A percentile compares a stretch with the other conserved stretches of the same genome.
Evolutionary conservation across 2,329 filamentous ascomycete genomes (phyloP).

Genomic region (Alternaria atra): DNA sequence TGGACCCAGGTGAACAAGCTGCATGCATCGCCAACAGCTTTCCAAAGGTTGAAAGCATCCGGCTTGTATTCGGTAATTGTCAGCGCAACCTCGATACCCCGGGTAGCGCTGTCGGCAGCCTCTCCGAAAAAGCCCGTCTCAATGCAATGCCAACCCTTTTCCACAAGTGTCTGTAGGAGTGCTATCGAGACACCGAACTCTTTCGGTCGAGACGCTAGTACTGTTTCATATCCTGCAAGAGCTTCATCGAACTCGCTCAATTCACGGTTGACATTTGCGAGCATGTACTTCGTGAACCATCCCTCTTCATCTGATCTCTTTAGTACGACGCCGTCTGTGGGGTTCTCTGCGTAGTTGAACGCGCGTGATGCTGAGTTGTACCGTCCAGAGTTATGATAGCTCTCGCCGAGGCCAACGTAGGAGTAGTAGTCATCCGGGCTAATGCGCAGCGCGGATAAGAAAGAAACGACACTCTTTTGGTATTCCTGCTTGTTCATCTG

Average conservation of each 20-base stretch:
- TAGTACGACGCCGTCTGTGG: conserved; percentile 69
- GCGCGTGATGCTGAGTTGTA: conserved; percentile 95
- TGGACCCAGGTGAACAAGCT: conserved; percentile 84
- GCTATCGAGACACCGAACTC: conserved; percentile 91
- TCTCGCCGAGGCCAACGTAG: conserved; percentile 96
- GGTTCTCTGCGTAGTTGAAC: conserved; percentile 81
- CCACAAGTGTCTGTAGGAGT: conserved; percentile 85
- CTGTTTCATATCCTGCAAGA: conserved; percentile 76
- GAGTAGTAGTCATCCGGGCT: conserved; percentile 90
- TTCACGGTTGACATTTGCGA: conserved; percentile 92
- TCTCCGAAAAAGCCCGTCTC: conserved; percentile 89
- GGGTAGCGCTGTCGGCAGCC: conserved; percentile 73
- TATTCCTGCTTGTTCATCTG: conserved; percentile 96
- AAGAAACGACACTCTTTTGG: conserved; percentile 85
- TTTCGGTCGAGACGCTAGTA: conserved; percentile 71
- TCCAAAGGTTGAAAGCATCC: conserved; percentile 94
- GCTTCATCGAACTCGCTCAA: conserved; percentile 89
- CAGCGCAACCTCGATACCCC: conserved; percentile 74
- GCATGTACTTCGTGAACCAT: conserved; percentile 97
- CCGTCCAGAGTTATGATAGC: conserved; percentile 91
- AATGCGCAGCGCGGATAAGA: conserved; percentile 86
- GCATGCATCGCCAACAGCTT: conserved; percentile 87
- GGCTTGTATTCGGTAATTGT: conserved; percentile 68
- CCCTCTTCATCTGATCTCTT: conserved; percentile 70
- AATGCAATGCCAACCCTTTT: conserved; percentile 78